phyloP scores from a whole-genome alignment of 2,329 filamentous ascomycete genomes.

The Dothistroma septosporum region DNA sequence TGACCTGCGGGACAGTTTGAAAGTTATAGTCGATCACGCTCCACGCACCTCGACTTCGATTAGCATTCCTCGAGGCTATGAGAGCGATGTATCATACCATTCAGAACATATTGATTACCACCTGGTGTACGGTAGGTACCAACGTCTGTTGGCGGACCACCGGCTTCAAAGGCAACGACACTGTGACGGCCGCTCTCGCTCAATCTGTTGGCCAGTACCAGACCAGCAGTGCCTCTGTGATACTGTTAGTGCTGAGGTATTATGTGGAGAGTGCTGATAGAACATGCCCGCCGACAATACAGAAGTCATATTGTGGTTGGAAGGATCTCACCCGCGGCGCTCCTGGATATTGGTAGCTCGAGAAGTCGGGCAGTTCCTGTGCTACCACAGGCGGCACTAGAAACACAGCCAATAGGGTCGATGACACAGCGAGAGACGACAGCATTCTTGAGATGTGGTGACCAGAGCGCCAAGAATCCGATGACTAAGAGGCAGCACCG shows the following conservation, averaged over 20 bases:
- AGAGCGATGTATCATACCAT: constrained; percentile 2
- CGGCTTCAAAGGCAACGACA: constrained; percentile 20
- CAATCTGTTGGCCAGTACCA: constrained; percentile 21
- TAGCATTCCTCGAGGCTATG: not conserved
- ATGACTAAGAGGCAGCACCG: not conserved
- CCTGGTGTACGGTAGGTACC: constrained; percentile 13
- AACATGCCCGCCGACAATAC: constrained; percentile 14
- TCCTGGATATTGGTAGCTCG: constrained; percentile 14
- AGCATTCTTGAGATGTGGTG: not conserved
- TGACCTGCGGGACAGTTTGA: constrained; percentile 11
- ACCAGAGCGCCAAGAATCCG: not conserved
- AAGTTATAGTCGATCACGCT: constrained; percentile 21
- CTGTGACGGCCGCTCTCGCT: constrained; percentile 16
- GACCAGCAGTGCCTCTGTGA: constrained; percentile 19
- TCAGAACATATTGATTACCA: constrained; percentile 18
- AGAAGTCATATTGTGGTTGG: constrained; percentile 18
- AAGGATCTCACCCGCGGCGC: constrained; percentile 5
- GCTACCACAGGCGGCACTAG: not conserved
- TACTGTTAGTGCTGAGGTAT: not conserved
- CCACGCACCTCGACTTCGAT: constrained; percentile 1
- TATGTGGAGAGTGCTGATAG: not conserved
- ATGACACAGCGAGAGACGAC: not conserved
- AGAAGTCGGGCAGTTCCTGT: constrained; percentile 14
- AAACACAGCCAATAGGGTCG: not conserved
- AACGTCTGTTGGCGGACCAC: constrained; percentile 14